phyloP scores from a whole-genome alignment of 768 basidiomycete genomes.

The Piloderma croceum region DNA sequence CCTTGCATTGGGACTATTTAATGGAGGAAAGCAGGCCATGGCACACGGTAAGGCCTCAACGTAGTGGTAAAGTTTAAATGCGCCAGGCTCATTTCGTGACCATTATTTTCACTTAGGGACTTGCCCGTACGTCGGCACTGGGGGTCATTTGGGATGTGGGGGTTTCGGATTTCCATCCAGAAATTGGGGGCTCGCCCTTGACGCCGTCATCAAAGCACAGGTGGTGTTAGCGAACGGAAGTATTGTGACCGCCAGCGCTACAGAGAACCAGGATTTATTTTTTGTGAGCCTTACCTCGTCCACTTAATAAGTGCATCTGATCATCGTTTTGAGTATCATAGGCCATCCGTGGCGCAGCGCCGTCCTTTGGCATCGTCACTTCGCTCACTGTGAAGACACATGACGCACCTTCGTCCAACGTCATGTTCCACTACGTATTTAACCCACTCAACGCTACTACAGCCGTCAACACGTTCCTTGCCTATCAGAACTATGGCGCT shows the following conservation, averaged over 20 bases:
- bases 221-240: conserved; percentile 45
- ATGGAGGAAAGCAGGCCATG: conserved; percentile 32
- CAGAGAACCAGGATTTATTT: conserved; percentile 42
- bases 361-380: too few relatives aligned
- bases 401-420: too few relatives aligned
- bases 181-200: conserved; percentile 47
- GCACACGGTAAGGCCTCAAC: conserved; percentile 52
- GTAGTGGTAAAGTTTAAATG: conserved; percentile 38
- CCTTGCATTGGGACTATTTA: conserved; percentile 35
- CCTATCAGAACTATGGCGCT: too few relatives aligned
- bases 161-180: conserved; percentile 47
- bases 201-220: too few relatives aligned
- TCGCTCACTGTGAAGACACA: too few relatives aligned
- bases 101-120: conserved; percentile 36
- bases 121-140: conserved; percentile 42
- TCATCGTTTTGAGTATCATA: too few relatives aligned
- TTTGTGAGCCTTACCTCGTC: conserved; percentile 32
- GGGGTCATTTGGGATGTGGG: conserved; percentile 18
- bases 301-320: too few relatives aligned
- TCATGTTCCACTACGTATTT: too few relatives aligned
- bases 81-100: conserved; percentile 5
- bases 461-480: too few relatives aligned
- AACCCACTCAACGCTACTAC: too few relatives aligned
- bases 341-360: too few relatives aligned
- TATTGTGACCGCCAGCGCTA: conserved; percentile 31